Evolutionary conservation across 176 grass and related monocot species (phyloP), one percentile per base, ranked within the genome.

Genomic region (Poa pratensis): DNA sequence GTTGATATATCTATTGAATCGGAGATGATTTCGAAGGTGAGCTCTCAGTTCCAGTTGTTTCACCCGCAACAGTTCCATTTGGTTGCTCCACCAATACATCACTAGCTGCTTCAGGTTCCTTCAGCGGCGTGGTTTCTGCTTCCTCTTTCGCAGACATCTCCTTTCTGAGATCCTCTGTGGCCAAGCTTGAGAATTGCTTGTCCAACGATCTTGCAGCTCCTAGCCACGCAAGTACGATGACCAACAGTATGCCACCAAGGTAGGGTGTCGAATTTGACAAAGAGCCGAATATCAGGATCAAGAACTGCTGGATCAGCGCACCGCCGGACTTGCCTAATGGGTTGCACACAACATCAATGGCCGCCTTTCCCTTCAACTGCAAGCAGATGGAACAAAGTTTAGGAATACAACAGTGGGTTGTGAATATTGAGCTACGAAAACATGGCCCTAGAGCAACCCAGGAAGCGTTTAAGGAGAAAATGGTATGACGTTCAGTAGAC

Each of bases 331-430:
- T 97, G 77, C 94, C 94, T 70, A 97, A 86, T n/a, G 94, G 90
- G 51, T 94, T 97, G 84, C 94, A 92, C 9, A 97, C 94, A 55
- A 94, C 92, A 89, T 97, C 94, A 83, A 97, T 97, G 20, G 94
- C 94, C 0, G 90, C 94, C 63, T 97, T 97, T 80, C 94, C 94
- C 88, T 97, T 97, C 42, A 97, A 86, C 94, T 97, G 86, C 74
- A 88, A 76, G 92, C 64, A 59, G 50, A 51, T 18, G 26, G 6
- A 80, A 73, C 16, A 17, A 11, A 18, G 75, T 58, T 87, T 80
- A 7, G 11, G 26, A 66, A 48, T 1, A 67, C 20, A 74, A 20
- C 37, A 82, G 69, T 51, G 20, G 53, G 27, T 15, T 54, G 23
- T 85, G 48, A 80, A 80, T 26, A 27, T 37, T 81, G 11, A 74